A percentile compares a stretch with the other conserved stretches of the same genome.
phyloP scores from a whole-genome alignment of 768 basidiomycete genomes.

The Calocera cornea region DNA sequence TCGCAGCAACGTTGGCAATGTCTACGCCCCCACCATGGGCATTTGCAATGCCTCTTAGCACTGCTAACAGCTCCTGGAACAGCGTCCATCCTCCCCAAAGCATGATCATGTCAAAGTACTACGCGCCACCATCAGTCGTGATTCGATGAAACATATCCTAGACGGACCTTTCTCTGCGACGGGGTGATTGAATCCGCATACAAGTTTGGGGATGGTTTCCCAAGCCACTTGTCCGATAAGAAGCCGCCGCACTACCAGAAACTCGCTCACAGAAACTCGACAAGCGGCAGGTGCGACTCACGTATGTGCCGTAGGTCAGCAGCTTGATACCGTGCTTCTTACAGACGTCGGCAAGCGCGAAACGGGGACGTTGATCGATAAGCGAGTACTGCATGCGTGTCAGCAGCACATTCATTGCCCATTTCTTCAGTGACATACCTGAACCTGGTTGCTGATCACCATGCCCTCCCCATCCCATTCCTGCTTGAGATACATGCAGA shows the following conservation, averaged over 20 bases:
- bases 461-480: conserved; percentile 38
- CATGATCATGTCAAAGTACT: conserved; percentile 78
- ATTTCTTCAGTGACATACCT: conserved; percentile 35
- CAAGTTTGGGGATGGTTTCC: conserved; percentile 50
- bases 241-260: conserved; percentile 63
- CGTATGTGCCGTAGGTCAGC: conserved; percentile 70
- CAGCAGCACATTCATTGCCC: background rate
- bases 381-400: conserved; percentile 49
- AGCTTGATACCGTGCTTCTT: conserved; percentile 57
- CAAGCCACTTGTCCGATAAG: conserved; percentile 62
- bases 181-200: conserved; percentile 59
- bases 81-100: conserved; percentile 69
- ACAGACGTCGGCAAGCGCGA: conserved; percentile 67
- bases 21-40: conserved; percentile 44
- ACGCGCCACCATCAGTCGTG: background rate
- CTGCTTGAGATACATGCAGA: conserved; percentile 45
- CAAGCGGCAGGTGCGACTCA: conserved; percentile 24
- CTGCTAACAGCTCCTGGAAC: conserved; percentile 51
- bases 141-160: background rate
- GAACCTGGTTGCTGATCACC: conserved; percentile 73
- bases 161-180: conserved; percentile 62
- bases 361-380: conserved; percentile 62
- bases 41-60: conserved; percentile 51
- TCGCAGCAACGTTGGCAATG: conserved; percentile 65
- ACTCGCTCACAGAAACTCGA: background rate